Conservation (phyloP, 2,329 filamentous ascomycete species). For the Aspergillus hortae region DNA sequence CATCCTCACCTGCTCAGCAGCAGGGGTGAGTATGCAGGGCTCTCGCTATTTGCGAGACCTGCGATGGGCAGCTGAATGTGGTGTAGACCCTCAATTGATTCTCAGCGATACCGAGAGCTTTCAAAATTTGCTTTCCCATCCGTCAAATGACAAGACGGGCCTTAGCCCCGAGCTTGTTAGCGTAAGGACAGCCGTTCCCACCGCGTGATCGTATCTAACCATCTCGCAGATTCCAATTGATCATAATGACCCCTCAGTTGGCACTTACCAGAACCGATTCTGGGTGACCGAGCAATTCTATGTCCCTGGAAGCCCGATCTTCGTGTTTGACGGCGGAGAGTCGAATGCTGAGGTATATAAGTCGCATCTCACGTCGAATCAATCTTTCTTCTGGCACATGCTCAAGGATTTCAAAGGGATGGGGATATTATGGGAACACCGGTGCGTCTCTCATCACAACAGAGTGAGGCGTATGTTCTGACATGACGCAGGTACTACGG, state of each 20-base stretch:
- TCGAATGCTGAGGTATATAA: constrained; percentile 28
- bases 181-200: constrained; percentile 6
- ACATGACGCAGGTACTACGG: constrained; percentile 39
- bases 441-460: constrained; percentile 22
- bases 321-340: constrained; percentile 49
- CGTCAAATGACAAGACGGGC: background rate
- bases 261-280: constrained; percentile 54
- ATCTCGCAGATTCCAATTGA: constrained; percentile 28
- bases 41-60: constrained; percentile 10
- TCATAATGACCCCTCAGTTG: constrained; percentile 33
- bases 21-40: background rate
- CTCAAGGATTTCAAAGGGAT: constrained; percentile 35
- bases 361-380: constrained; percentile 8
- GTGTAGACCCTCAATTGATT: constrained; percentile 15
- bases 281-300: constrained; percentile 55
- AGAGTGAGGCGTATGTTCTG: background rate
- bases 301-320: constrained; percentile 51
- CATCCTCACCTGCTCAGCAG: background rate
- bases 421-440: constrained; percentile 43
- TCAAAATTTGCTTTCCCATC: background rate
- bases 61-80: constrained; percentile 17
- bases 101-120: background rate
- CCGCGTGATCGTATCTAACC: background rate
- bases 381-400: constrained; percentile 28
- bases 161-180: constrained; percentile 14